Evolutionary conservation across 768 basidiomycete species (phyloP).

Genomic region (Gymnopilus junonius): DNA sequence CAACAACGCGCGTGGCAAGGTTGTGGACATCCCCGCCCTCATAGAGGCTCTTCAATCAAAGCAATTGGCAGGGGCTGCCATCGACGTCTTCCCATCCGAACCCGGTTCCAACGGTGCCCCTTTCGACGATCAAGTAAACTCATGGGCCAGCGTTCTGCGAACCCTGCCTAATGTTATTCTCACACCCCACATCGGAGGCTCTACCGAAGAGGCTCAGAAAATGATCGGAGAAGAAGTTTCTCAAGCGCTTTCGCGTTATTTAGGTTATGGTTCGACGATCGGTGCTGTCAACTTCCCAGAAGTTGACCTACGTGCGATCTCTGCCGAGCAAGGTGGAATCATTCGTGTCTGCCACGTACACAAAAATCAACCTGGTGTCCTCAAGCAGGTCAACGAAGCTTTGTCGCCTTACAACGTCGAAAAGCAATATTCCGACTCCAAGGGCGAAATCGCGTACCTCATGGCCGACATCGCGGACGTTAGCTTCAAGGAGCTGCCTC

Average conservation of each 20-base stretch:
- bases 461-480: constrained; percentile 97
- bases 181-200: constrained; percentile 98
- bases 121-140: constrained; percentile 88
- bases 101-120: constrained; percentile 89
- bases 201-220: constrained; percentile 97
- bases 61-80: constrained; percentile 84
- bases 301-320: constrained; percentile 93
- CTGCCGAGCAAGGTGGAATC: constrained; percentile 76
- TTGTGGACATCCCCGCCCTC: constrained; percentile 94
- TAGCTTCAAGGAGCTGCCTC: constrained; percentile 77
- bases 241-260: constrained; percentile 81
- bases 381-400: constrained; percentile 93
- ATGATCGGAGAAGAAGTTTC: constrained; percentile 98
- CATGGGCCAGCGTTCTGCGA: constrained; percentile 81
- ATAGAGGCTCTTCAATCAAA: constrained; percentile 80
- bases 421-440: constrained; percentile 99
- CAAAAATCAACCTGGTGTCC: constrained; percentile 93
- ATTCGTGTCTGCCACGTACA: constrained; percentile 96
- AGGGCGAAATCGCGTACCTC: constrained; percentile 91
- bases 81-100: constrained; percentile 96
- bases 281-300: constrained; percentile 99
- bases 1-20: constrained; percentile 96
- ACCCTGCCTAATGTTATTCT: constrained; percentile 89
- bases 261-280: constrained; percentile 88
- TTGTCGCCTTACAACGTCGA: constrained; percentile 96